Base-by-base conservation (phyloP, 2,329 filamentous ascomycete genomes). In the Epichloe elymi region DNA sequence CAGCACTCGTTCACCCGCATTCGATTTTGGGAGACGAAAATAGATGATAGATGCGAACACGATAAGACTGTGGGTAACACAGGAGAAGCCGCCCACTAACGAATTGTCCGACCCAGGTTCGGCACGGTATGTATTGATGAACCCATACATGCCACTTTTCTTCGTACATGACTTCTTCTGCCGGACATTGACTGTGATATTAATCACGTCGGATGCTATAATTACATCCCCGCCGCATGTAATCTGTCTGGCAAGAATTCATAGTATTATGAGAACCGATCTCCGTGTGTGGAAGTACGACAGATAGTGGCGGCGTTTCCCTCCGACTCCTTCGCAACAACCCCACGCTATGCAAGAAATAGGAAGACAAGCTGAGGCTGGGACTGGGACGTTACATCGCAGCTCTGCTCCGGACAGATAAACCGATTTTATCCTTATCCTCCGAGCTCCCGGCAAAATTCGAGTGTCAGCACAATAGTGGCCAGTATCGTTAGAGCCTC, bases 351-450 rank as follows among this genome's bases (percentile, higher is more conserved):
- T 39, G 11, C 35, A 47, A 47, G 46, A 39, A 47, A 40, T 39
- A 48, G 46, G 46, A 48, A 49, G 38, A 38, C 39, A 49, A 38
- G 42, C 26, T 20, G 39, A 35, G 5, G 33, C 39, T 15, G 17
- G 19, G 20, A 37, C 36, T 46, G 20, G 43, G 30, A 47, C 19
- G 43, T 51, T 35, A 40, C 49, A 46, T 46, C 49, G 49, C 49
- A 47, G 33, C 37, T 36, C n/a, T 36, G 5, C 37, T 44, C 41
- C 19, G 33, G 19, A 12, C 19, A 23, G 20, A 30, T 30, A 37
- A 43, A 5, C 26, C 23, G 4, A 23, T n/a, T 10, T 14, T 36
- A 6, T 35, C 17, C 26, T 36, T 51, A 51, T 51, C 44, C 26
- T 41, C 26, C 26, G 36, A 42, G 43, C 37, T 33, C 26, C 41